These are phyloP conservation scores for Atractiella rhizophila DNA, from an alignment of 768 basidiomycete species.

Conservation along the genomic window DNA sequence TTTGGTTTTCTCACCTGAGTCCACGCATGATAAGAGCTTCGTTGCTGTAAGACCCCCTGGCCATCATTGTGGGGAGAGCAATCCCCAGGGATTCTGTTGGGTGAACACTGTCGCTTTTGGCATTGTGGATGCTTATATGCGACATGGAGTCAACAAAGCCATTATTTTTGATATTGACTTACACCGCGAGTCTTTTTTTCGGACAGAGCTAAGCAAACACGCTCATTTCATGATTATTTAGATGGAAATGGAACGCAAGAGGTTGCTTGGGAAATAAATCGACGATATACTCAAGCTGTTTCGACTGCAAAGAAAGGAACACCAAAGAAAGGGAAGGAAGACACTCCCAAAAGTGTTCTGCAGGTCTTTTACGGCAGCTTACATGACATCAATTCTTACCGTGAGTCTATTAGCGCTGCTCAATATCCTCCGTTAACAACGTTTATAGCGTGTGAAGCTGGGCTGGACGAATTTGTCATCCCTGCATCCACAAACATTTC, in stretches of 20 bases:
- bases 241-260: constrained; percentile 71
- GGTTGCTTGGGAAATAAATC: constrained; percentile 66
- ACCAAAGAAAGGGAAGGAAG: constrained; percentile 10
- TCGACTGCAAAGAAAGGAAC: background rate
- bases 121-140: constrained; percentile 68
- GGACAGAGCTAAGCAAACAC: no score
- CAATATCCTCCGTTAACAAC: background rate
- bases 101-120: constrained; percentile 78
- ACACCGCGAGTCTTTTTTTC: no score
- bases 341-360: constrained; percentile 19
- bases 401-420: background rate
- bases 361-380: constrained; percentile 67
- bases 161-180: constrained; percentile 81
- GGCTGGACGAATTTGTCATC: constrained; percentile 47
- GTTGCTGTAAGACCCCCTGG: constrained; percentile 4
- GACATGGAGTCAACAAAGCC: constrained; percentile 48
- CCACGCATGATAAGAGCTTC: constrained; percentile 30
- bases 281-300: background rate
- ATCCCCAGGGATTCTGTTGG: constrained; percentile 81
- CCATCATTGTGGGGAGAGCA: constrained; percentile 5
- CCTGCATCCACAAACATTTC: constrained; percentile 63
- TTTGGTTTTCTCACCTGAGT: constrained; percentile 26
- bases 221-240: no score
- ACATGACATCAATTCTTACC: constrained; percentile 48
- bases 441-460: constrained; percentile 32